phyloP scores from a whole-genome alignment of 169 alveolate species.

The Babesia divergens region DNA sequence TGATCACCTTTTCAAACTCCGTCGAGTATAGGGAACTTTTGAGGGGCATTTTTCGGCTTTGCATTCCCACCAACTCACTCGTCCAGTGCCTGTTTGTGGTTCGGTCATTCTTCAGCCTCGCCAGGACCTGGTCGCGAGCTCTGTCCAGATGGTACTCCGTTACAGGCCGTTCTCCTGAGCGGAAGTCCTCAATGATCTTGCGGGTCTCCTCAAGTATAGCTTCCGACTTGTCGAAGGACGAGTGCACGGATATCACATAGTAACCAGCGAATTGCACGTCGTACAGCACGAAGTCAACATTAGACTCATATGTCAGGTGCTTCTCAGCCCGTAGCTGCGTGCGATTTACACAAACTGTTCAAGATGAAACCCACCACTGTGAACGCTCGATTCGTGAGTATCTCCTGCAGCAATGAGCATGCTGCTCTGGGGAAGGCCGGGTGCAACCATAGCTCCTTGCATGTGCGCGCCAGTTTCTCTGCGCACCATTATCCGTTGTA shows the following conservation, averaged over 20 bases:
- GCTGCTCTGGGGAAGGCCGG: constrained; percentile 66
- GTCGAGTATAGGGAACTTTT: constrained; percentile 27
- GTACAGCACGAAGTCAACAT: constrained; percentile 74
- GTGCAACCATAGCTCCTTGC: constrained; percentile 61
- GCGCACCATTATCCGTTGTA: neutral
- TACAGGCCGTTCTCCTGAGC: constrained; percentile 17
- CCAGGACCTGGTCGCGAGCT: constrained; percentile 34
- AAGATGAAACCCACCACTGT: constrained; percentile 16
- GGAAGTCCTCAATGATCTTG: constrained; percentile 54
- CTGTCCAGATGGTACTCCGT: constrained; percentile 24
- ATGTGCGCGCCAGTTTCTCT: constrained; percentile 38
- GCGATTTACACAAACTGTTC: neutral
- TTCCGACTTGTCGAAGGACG: constrained; percentile 69
- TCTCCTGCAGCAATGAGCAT: constrained; percentile 51
- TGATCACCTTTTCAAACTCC: constrained; percentile 54
- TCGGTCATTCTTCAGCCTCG: constrained; percentile 27
- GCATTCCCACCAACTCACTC: constrained; percentile 48
- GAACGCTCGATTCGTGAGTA: constrained; percentile 43
- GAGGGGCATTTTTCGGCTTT: constrained; percentile 29
- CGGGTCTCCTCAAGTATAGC: constrained; percentile 65
- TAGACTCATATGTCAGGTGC: constrained; percentile 81
- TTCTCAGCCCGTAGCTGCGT: constrained; percentile 75
- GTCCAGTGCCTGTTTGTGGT: constrained; percentile 16
- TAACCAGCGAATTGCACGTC: constrained; percentile 78
- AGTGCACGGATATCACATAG: constrained; percentile 74